Evolutionary conservation across 1,139 yeast genomes (phyloP), one percentile per base, ranked within the genome.

Genomic region (Suhomyces choctaworum): DNA sequence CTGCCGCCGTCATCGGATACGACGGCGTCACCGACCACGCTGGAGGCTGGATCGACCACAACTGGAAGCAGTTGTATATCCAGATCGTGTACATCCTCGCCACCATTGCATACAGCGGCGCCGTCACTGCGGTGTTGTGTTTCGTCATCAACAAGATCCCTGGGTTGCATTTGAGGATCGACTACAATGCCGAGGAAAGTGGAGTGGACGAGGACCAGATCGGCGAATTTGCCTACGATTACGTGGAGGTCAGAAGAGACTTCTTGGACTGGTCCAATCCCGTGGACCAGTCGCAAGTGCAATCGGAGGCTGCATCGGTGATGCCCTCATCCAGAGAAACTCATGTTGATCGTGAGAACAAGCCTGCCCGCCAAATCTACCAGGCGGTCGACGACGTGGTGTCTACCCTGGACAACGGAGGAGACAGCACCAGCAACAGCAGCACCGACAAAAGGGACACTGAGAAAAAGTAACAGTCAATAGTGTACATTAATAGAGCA

Each of bases 151-250:
- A 92, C 63, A 73, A 73, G 47, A 82, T 90, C 24, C 98, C 98
- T 4, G 94, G 92, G 8, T 74, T 88, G 52, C 73, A 81, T 45
- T 70, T 92, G 48, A 76, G 97, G 52, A 86, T 88, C 7, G 74
- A 79, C 45, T 95, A 87, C 58, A 82, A 82, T 34, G 96, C 82
- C 12, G 98, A 92, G 61, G 87, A 83, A 48, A 69, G 72, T 20
- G 98, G 98, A 42, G 78, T 89, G 64, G 98, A 92, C 60, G 97
- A 92, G 60, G 96, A 88, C 62, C 97, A 92, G 66, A 87, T 92
- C 49, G 98, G 98, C 36, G 97, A 92, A 62, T 92, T 92, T 65
- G 98, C 98, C 15, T 92, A 90, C 60, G 97, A 92, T 64, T 92
- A 89, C 57, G 97, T 92, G 40, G 98, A 92, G 67, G 95, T 90